phyloP scores from a whole-genome alignment of 1,284 basidiomycete species.

The Rhodotorula sp. region DNA sequence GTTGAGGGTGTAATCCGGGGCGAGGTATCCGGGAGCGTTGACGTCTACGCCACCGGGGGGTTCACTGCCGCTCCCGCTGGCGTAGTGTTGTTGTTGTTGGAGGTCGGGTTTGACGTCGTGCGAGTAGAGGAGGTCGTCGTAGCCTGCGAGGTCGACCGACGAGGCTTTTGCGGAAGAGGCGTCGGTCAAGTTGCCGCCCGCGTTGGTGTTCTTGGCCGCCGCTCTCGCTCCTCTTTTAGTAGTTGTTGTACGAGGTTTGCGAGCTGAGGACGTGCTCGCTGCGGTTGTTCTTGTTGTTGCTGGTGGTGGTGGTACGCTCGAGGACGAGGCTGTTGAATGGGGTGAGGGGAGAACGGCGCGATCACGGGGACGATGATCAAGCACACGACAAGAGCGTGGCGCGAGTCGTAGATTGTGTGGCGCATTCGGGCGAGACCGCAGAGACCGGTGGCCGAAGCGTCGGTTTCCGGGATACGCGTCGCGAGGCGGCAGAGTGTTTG shows the following conservation, averaged over 20 bases:
- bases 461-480: no score
- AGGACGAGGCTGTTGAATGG: not conserved
- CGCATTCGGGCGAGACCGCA: no score
- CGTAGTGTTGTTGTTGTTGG: not conserved
- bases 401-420: no score
- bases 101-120: not conserved
- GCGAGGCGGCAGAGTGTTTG: no score
- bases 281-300: not conserved
- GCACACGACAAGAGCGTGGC: no score
- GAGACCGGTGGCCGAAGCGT: no score
- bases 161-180: slow-evolving; percentile 3
- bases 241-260: not conserved
- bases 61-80: not conserved
- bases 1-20: slow-evolving; percentile 38
- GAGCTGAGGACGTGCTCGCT: not conserved
- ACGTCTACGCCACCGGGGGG: not conserved
- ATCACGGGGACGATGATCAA: no score
- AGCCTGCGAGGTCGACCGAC: not conserved
- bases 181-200: not conserved
- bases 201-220: not conserved
- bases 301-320: not conserved
- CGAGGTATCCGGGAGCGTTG: slow-evolving; percentile 16
- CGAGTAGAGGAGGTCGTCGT: not conserved
- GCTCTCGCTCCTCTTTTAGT: not conserved
- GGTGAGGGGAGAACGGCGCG: no score